Conservation (phyloP, 164 flowering plant genomes). For the Malania oleifera region DNA sequence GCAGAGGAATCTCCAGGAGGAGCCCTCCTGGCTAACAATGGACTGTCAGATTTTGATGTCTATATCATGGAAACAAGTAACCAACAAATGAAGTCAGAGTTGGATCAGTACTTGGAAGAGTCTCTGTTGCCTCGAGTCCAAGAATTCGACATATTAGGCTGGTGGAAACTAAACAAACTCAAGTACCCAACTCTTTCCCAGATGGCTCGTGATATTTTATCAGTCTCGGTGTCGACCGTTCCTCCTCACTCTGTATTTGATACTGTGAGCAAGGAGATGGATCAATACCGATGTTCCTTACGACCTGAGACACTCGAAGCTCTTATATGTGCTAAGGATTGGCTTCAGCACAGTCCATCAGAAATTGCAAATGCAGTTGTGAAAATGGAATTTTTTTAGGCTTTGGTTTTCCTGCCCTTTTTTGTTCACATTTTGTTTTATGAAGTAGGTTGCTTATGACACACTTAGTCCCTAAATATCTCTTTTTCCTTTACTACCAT, state of each 20-base stretch:
- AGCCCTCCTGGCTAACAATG: constrained; percentile 29
- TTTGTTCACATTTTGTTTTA: background rate
- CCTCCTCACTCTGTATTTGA: constrained; percentile 53
- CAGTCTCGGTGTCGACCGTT: constrained; percentile 57
- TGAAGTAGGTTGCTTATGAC: background rate
- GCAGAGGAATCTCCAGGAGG: constrained; percentile 34
- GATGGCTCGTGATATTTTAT: constrained; percentile 87
- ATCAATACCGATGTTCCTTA: constrained; percentile 56
- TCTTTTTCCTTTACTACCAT: too few relatives aligned
- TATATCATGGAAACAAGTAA: constrained; percentile 63
- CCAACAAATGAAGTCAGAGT: constrained; percentile 66
- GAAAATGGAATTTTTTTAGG: constrained; percentile 37
- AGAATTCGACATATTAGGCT: constrained; percentile 70
- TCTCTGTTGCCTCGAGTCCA: constrained; percentile 61
- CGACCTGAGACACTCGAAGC: constrained; percentile 84
- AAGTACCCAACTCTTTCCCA: constrained; percentile 83
- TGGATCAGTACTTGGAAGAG: constrained; percentile 89
- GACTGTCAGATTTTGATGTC: constrained; percentile 67
- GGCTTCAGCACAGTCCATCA: constrained; percentile 45
- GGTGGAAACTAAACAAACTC: constrained; percentile 82
- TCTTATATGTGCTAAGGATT: constrained; percentile 79
- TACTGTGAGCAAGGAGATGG: constrained; percentile 43
- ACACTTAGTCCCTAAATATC: background rate
- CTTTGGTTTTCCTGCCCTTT: background rate
- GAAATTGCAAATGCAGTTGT: constrained; percentile 35